A percentile compares a stretch with the other conserved stretches of the same genome.
phyloP scores from a whole-genome alignment of 1,284 basidiomycete genomes.

The Pyrrhoderma noxium region DNA sequence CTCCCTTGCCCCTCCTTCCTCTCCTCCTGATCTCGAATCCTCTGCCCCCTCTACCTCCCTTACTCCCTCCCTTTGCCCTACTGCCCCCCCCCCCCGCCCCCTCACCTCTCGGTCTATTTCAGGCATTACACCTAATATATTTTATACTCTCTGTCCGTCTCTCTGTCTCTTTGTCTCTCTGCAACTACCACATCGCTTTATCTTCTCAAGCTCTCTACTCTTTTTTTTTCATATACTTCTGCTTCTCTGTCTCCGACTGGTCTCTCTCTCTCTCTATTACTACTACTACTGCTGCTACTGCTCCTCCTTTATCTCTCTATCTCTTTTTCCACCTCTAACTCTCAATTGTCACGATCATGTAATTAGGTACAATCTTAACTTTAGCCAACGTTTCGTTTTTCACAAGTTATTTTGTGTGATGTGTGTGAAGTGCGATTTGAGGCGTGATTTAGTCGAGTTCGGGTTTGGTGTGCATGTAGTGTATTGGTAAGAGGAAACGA shows the following conservation, averaged over 20 bases:
- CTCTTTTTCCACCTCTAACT: background rate
- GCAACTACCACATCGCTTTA: background rate
- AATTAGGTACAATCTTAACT: background rate
- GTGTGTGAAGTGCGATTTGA: background rate
- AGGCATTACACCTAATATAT: too few relatives aligned
- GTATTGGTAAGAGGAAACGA: too few relatives aligned
- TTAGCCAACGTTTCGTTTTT: background rate
- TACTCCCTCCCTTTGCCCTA: too few relatives aligned
- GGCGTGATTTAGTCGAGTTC: background rate
- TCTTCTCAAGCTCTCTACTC: background rate
- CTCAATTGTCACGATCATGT: background rate
- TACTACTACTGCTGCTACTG: background rate
- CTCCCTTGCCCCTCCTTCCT: too few relatives aligned
- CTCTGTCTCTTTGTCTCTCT: background rate
- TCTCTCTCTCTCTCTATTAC: background rate
- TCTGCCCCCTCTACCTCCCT: too few relatives aligned
- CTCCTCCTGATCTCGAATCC: too few relatives aligned
- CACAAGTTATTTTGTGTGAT: background rate
- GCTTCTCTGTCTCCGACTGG: background rate
- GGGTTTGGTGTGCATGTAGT: background rate
- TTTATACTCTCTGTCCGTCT: too few relatives aligned
- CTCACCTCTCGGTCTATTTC: too few relatives aligned
- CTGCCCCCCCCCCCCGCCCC: too few relatives aligned
- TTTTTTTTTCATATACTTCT: background rate
- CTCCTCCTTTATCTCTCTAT: background rate